Evolutionary conservation across 1,284 basidiomycete genomes (phyloP).

Genomic region (Mycosarcoma maydis): DNA sequence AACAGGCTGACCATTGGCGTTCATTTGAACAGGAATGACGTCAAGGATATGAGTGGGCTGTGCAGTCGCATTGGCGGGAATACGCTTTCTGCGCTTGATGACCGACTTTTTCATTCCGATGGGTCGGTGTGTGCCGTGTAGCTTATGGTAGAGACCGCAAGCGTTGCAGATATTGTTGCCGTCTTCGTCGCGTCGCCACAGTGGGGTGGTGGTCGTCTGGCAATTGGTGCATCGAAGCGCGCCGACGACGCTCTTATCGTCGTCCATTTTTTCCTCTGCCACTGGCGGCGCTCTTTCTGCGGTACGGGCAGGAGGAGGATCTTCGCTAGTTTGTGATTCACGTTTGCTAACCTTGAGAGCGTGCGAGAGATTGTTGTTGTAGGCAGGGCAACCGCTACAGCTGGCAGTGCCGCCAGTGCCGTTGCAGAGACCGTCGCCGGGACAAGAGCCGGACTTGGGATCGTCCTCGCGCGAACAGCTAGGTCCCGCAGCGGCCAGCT

Average conservation of each 20-base stretch:
- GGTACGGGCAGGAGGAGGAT: slow-evolving; percentile 18
- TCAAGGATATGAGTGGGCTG: slow-evolving; percentile 39
- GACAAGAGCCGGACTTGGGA: slow-evolving; percentile 55
- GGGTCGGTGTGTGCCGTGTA: slow-evolving; percentile 94
- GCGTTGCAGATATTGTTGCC: slow-evolving; percentile 91
- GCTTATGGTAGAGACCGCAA: slow-evolving; percentile 88
- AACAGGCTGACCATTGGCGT: slow-evolving; percentile 38
- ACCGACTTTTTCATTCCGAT: slow-evolving; percentile 99
- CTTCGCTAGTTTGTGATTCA: slow-evolving; percentile 24
- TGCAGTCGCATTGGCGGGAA: slow-evolving; percentile 67
- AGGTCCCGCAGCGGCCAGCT: slow-evolving; percentile 10
- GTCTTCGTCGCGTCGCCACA: slow-evolving; percentile 89
- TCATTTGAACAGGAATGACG: slow-evolving; percentile 43
- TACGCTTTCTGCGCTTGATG: slow-evolving; percentile 96
- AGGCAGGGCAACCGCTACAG: slow-evolving; percentile 62
- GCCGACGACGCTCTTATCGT: slow-evolving; percentile 42
- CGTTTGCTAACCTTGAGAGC: slow-evolving; percentile 41
- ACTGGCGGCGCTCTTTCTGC: slow-evolving; percentile 11
- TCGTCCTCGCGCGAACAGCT: slow-evolving; percentile 32
- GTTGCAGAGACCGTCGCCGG: slow-evolving; percentile 63
- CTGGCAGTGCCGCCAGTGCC: slow-evolving; percentile 60
- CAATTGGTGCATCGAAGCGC: slow-evolving; percentile 78
- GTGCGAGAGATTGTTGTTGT: slow-evolving; percentile 61
- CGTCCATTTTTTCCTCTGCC: slow-evolving; percentile 32
- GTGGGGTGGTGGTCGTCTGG: slow-evolving; percentile 86